Evolutionary conservation across 176 grass and related monocot genomes (phyloP).

Genomic region (Ananas comosus): DNA sequence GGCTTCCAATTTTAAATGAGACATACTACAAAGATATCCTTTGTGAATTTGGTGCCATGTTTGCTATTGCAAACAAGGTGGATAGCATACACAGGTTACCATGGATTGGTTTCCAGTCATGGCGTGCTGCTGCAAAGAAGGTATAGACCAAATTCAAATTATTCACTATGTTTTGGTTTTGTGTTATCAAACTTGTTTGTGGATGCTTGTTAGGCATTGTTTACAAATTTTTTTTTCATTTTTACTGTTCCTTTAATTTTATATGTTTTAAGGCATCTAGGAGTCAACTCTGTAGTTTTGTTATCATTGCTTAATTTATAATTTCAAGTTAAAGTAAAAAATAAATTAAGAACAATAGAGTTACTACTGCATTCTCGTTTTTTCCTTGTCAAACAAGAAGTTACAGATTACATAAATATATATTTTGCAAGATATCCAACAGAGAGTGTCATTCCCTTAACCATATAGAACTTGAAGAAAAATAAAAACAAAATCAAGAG

Average conservation of each 20-base stretch:
- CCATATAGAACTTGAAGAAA: too few species aligned
- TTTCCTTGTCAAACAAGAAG: neutral
- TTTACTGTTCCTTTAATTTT: too few species aligned
- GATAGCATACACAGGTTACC: conserved; percentile 90
- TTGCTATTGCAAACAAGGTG: conserved; percentile 73
- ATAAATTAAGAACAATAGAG: too few species aligned
- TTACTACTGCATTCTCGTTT: conserved; percentile 15
- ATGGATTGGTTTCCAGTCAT: conserved; percentile 99
- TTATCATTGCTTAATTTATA: too few species aligned
- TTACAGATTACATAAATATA: neutral
- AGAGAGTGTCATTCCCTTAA: too few species aligned
- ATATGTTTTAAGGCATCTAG: too few species aligned
- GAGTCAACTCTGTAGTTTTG: too few species aligned
- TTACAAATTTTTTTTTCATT: neutral
- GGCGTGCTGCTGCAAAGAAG: conserved; percentile 70
- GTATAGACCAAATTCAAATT: conserved; percentile 20
- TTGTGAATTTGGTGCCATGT: conserved; percentile 82
- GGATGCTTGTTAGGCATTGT: neutral
- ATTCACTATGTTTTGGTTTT: neutral
- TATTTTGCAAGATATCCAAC: too few species aligned
- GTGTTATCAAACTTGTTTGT: neutral
- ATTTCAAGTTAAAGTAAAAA: too few species aligned
- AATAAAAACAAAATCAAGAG: too few species aligned
- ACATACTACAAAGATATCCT: conserved; percentile 61
- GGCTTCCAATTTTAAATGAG: conserved; percentile 66